These are phyloP conservation scores for Xylariaceae sp. DNA, from an alignment of 2,329 filamentous ascomycete genomes.

Conservation along the genomic window DNA sequence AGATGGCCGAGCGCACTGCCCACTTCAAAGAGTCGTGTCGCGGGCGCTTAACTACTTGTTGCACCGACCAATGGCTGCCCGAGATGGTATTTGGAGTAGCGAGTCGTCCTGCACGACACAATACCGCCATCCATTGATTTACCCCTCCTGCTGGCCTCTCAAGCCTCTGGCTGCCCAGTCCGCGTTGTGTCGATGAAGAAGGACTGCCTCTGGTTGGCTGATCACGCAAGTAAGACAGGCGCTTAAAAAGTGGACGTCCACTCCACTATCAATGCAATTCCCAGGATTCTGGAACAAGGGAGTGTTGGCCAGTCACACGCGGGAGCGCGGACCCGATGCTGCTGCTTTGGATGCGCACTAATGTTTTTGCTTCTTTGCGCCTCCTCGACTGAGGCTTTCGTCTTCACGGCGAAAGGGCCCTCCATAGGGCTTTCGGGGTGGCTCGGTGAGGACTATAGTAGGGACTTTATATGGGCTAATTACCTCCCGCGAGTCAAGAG, in stretches of 20 bases:
- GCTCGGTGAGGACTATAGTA: background rate
- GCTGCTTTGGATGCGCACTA: constrained; percentile 10
- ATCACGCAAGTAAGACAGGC: constrained; percentile 9
- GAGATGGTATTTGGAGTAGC: constrained; percentile 10
- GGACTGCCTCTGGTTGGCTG: constrained; percentile 14
- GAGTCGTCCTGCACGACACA: constrained; percentile 25
- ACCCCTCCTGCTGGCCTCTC: constrained; percentile 23
- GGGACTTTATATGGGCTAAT: no score
- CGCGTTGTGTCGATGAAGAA: background rate
- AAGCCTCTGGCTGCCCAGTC: background rate
- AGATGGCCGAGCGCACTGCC: constrained; percentile 1
- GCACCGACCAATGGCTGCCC: constrained; percentile 22
- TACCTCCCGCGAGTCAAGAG: no score
- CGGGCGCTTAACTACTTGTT: constrained; percentile 28
- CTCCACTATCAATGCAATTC: constrained; percentile 26
- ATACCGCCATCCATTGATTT: constrained; percentile 13
- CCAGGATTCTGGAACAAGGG: constrained; percentile 30
- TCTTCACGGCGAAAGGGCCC: constrained; percentile 1
- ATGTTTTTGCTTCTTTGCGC: background rate
- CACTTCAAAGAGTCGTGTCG: constrained; percentile 15
- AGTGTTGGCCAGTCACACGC: constrained; percentile 19
- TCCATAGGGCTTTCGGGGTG: background rate
- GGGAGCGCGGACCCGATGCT: constrained; percentile 9
- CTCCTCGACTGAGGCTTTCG: no score
- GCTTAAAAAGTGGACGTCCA: constrained; percentile 26